These are phyloP conservation scores for Clonostachys solani DNA, from an alignment of 2,329 filamentous ascomycete species.

Conservation along the genomic window DNA sequence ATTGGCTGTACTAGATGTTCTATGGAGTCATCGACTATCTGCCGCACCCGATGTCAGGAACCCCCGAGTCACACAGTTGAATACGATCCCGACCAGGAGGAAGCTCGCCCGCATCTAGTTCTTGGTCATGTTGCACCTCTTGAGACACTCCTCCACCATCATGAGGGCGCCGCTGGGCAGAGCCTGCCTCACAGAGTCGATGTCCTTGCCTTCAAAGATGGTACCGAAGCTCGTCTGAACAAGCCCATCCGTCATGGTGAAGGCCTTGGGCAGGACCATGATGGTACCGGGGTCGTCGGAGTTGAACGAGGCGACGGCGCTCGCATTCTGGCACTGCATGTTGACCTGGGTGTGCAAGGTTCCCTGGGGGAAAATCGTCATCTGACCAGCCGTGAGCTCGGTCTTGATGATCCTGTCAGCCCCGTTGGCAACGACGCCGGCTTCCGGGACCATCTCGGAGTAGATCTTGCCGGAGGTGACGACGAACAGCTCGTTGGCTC, in stretches of 20 bases:
- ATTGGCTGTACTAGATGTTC: too few relatives aligned
- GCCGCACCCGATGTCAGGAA: too few relatives aligned
- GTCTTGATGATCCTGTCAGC: slow-evolving; percentile 28
- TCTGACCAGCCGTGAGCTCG: slow-evolving; percentile 30
- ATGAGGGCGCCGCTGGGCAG: slow-evolving; percentile 1
- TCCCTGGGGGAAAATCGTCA: slow-evolving; percentile 46
- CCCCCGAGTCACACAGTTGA: too few relatives aligned
- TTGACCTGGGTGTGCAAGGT: slow-evolving; percentile 48
- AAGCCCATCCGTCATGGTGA: slow-evolving; percentile 32
- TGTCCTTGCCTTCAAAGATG: slow-evolving; percentile 32
- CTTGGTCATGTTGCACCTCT: neutral
- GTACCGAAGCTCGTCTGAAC: slow-evolving; percentile 35
- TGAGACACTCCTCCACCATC: neutral
- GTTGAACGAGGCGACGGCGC: slow-evolving; percentile 40
- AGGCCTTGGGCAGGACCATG: slow-evolving; percentile 39
- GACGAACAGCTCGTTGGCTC: slow-evolving; percentile 42
- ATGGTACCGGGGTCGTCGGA: slow-evolving; percentile 39
- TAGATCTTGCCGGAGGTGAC: slow-evolving; percentile 36
- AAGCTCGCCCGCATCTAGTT: neutral
- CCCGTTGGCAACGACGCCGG: slow-evolving; percentile 27
- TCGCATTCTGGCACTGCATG: slow-evolving; percentile 38
- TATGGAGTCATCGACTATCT: too few relatives aligned
- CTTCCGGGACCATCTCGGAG: slow-evolving; percentile 42
- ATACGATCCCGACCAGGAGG: too few relatives aligned
- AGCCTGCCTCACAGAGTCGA: slow-evolving; percentile 30